Evolutionary conservation across 23 red algal species (phyloP), one percentile per base, ranked within the genome.

Genomic region (Gracilaria domingensis): DNA sequence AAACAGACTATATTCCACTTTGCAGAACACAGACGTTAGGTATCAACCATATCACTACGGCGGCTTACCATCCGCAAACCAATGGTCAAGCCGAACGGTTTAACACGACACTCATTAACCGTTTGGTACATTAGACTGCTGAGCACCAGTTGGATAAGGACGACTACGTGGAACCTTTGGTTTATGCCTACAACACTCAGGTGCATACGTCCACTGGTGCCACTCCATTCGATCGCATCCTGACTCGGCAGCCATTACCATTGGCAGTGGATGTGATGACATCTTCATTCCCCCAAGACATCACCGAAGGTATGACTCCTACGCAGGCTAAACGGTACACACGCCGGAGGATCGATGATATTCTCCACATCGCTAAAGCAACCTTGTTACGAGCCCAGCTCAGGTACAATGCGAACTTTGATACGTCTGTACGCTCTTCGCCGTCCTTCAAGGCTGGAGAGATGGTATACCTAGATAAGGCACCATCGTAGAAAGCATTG

Each of bases 191-290:
- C n/a, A n/a, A n/a, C n/a, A n/a, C n/a, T n/a, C n/a, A n/a, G n/a
- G n/a, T n/a, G n/a, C n/a, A n/a, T n/a, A n/a, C n/a, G n/a, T n/a
- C n/a, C n/a, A n/a, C 85, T 23, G 85, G 26, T 29, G 38, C 72
- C 23, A 60, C 66, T 30, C 85, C 69, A 9, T 79, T 89, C 45
- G 70, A 89, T 48, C 38, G 76, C 13, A 29, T 40, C 20, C 39
- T 89, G n/a, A 55, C 71, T 4, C 23, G 77, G 55, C 77, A 54
- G 48, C 37, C 77, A 32, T 8, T 45, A 20, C 34, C 14, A 2
- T 55, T 81, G 2, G 44, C 39, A 55, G 40, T 81, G 21, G 44
- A 45, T 17, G 11, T 53, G 8, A 12, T 12, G 49, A 12, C 8
- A 8, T 12, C 11, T 17, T 53, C 11, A 17, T 53, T 53, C 8